Evolutionary conservation across 2,329 filamentous ascomycete species (phyloP).

Genomic region (Teratosphaeriaceae sp.): DNA sequence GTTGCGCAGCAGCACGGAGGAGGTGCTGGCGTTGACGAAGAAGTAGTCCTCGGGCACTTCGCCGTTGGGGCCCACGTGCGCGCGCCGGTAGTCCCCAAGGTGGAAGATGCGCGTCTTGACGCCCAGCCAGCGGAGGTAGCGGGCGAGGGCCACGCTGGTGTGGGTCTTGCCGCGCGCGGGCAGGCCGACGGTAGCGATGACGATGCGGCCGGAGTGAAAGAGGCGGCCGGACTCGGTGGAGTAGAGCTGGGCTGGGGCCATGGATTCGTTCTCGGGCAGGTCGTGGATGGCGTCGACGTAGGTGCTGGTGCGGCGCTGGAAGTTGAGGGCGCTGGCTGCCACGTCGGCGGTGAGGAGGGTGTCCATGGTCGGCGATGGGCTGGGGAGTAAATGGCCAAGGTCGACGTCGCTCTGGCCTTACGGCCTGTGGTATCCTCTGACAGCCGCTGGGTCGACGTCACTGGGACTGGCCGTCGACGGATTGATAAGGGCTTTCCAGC

Average conservation of each 20-base stretch:
- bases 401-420: not conserved
- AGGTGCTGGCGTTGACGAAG: conserved; percentile 86
- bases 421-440: not conserved
- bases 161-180: conserved; percentile 97
- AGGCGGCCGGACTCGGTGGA: conserved; percentile 95
- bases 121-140: conserved; percentile 93
- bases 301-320: conserved; percentile 87
- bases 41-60: conserved; percentile 96
- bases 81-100: conserved; percentile 89
- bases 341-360: conserved; percentile 77
- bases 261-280: conserved; percentile 70
- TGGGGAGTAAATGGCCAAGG: not conserved
- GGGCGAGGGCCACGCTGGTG: conserved; percentile 88
- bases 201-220: conserved; percentile 95
- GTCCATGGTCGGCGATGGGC: conserved; percentile 47
- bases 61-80: conserved; percentile 74
- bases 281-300: conserved; percentile 98
- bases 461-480: no score
- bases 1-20: conserved; percentile 87
- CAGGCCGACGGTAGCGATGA: conserved; percentile 92
- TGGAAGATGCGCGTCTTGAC: conserved; percentile 99
- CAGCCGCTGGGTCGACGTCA: no score
- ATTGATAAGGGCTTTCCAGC: no score
- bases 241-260: conserved; percentile 95
- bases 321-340: conserved; percentile 81